Conservation (phyloP, 2,329 filamentous ascomycete species). For the Bipolaris zeicola region DNA sequence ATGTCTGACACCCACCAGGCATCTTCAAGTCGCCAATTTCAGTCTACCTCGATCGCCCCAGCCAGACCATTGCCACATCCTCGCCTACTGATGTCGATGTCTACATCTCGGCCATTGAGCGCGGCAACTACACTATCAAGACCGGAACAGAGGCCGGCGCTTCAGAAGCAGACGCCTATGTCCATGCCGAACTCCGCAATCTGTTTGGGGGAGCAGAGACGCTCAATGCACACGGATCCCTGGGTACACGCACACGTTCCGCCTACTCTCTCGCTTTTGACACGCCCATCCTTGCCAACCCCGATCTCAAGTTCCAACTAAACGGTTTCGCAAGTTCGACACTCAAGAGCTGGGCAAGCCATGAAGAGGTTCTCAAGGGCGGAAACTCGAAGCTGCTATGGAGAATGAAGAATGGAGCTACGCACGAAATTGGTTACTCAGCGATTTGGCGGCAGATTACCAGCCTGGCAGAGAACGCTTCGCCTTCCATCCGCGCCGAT, state of each 20-base stretch:
- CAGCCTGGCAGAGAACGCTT: slow-evolving; percentile 74
- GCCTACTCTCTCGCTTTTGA: slow-evolving; percentile 88
- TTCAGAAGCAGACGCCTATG: slow-evolving; percentile 90
- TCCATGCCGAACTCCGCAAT: slow-evolving; percentile 85
- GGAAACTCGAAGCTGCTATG: slow-evolving; percentile 78
- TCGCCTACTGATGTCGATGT: slow-evolving; percentile 81
- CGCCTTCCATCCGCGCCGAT: slow-evolving; percentile 79
- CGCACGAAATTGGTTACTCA: slow-evolving; percentile 80
- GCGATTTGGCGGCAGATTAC: slow-evolving; percentile 89
- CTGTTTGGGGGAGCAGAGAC: slow-evolving; percentile 93
- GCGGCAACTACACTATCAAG: slow-evolving; percentile 83
- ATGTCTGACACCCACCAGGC: slow-evolving; percentile 58
- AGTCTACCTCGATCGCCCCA: slow-evolving; percentile 79
- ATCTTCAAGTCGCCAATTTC: slow-evolving; percentile 86
- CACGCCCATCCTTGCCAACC: slow-evolving; percentile 81
- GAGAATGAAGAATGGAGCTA: slow-evolving; percentile 67
- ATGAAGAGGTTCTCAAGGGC: slow-evolving; percentile 86
- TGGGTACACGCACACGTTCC: slow-evolving; percentile 88
- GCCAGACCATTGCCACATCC: slow-evolving; percentile 69
- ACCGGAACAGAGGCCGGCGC: slow-evolving; percentile 95
- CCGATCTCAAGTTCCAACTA: slow-evolving; percentile 76
- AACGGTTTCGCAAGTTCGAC: slow-evolving; percentile 84
- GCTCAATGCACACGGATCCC: slow-evolving; percentile 81
- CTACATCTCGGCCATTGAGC: slow-evolving; percentile 77
- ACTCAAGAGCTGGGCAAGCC: slow-evolving; percentile 89